phyloP scores from a whole-genome alignment of 495 filamentous ascomycete genomes.

The Cladorrhinum samala region DNA sequence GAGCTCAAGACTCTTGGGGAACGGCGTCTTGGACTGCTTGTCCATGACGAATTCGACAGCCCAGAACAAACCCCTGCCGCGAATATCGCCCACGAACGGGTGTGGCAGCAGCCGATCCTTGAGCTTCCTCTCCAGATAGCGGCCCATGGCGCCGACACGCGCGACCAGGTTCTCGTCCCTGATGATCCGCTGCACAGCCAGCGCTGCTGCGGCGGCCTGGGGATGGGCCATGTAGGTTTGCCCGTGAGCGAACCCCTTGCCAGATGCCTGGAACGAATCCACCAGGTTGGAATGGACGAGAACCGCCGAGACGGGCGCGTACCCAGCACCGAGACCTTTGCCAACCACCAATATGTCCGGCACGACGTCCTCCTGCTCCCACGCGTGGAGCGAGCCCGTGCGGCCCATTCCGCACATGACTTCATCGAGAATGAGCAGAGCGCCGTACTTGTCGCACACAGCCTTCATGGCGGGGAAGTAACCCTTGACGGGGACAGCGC shows the following conservation, averaged over 20 bases:
- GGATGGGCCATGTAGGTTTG: slow-evolving; percentile 60
- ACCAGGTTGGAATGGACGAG: slow-evolving; percentile 12
- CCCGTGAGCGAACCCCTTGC: slow-evolving; percentile 47
- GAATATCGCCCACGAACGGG: slow-evolving; percentile 56
- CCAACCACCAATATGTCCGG: slow-evolving; percentile 63
- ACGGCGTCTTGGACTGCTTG: slow-evolving; percentile 46
- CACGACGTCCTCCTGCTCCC: slow-evolving; percentile 47
- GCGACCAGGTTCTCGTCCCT: slow-evolving; percentile 42
- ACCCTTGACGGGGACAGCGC: slow-evolving; percentile 53
- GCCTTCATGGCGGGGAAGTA: slow-evolving; percentile 59
- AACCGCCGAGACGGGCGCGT: slow-evolving; percentile 24
- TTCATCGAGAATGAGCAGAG: slow-evolving; percentile 66
- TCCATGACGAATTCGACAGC: slow-evolving; percentile 51
- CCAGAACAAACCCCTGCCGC: slow-evolving; percentile 59
- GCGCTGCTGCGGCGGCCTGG: slow-evolving; percentile 47
- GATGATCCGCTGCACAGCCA: slow-evolving; percentile 51
- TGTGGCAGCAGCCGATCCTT: slow-evolving; percentile 35
- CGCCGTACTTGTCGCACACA: slow-evolving; percentile 59
- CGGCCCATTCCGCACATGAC: slow-evolving; percentile 72
- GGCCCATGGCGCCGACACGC: slow-evolving; percentile 46
- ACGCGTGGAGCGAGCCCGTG: slow-evolving; percentile 55
- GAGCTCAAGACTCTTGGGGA: too few species aligned
- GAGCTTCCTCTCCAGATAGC: slow-evolving; percentile 39
- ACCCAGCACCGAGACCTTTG: slow-evolving; percentile 57
- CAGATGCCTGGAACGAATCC: slow-evolving; percentile 52